Evolutionary conservation across 2,329 filamentous ascomycete species (phyloP), one percentile per base, ranked within the genome.

Genomic region (Kalmusia sp.): DNA sequence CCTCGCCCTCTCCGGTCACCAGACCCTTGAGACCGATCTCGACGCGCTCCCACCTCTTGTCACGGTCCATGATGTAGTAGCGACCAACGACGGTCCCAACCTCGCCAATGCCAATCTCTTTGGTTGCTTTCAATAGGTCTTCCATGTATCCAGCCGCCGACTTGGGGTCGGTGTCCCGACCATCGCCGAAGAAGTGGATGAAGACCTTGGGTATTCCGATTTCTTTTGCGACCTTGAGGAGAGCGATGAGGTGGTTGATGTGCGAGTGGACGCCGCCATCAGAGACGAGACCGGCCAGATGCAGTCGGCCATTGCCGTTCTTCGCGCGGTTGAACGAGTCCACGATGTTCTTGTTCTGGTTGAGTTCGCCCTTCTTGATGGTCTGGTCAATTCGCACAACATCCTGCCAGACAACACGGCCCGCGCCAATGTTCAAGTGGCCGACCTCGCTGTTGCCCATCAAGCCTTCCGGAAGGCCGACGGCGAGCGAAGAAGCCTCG

Each of bases 401-500:
- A 65, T 82, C 93, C 78, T 99, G 95, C 95, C 95, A 99, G 69
- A 99, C 95, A 57, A 99, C 95, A 70, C 95, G 86, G 53, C 95
- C 95, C 54, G 95, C 95, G 69, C 95, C 95, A 75, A 99, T 98
- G 84, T 99, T 99, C 81, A 99, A 79, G 79, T 99, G 95, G 58
- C 95, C 95, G 76, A 99, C 95, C 79, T 99, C 95, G 67, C 91
- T 96, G 83, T 99, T 99, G 63, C 95, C 95, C 95, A 99, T 99
- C 63, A 99, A 83, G 54, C 95, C 95, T 75, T 99, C 93, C 17
- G 95, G 95, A 48, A 99, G 86, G 63, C 95, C 95, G 62, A 99
- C 95, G 39, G 95, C 95, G 55, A 96, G 85, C 37, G 95, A 98
- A 2, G 95, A 98, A 53, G 95, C 95, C 68, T 99, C 95, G 58